A percentile compares a stretch with the other conserved stretches of the same genome.
Evolutionary conservation across 2,329 filamentous ascomycete species (phyloP).

Genomic region (Hypoxylon sp.): DNA sequence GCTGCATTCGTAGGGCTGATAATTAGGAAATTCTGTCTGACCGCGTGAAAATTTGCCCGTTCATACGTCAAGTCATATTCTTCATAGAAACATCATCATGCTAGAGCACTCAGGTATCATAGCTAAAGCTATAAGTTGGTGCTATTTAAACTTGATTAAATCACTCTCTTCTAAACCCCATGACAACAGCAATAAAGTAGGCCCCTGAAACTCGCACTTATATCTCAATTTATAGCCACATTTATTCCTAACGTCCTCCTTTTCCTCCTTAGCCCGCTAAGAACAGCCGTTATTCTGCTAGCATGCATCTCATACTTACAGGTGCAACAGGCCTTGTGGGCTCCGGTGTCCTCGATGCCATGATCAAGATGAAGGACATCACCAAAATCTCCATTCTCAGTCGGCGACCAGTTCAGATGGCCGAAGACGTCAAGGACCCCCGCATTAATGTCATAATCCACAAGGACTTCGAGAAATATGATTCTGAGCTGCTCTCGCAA

Average conservation of each 20-base stretch:
- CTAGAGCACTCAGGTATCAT: background rate
- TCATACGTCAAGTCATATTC: background rate
- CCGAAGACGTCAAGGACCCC: constrained; percentile 68
- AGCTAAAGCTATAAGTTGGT: background rate
- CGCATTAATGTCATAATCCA: constrained; percentile 78
- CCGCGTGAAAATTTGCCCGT: background rate
- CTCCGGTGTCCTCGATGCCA: constrained; percentile 71
- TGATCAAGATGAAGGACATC: constrained; percentile 70
- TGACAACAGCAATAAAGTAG: background rate
- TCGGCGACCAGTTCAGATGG: constrained; percentile 74
- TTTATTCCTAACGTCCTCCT: background rate
- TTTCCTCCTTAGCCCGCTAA: background rate
- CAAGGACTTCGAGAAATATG: constrained; percentile 75
- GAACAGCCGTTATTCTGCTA: constrained; percentile 7
- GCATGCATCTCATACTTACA: constrained; percentile 76
- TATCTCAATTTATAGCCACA: background rate
- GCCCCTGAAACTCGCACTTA: background rate
- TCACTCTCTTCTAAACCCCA: background rate
- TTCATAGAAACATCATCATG: constrained; percentile 3
- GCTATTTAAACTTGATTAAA: background rate
- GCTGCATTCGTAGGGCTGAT: constrained; percentile 22
- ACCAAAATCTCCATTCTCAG: constrained; percentile 75
- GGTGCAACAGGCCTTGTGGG: constrained; percentile 78
- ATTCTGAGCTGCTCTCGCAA: constrained; percentile 68
- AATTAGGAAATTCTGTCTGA: background rate